Percentiles rank a stretch among this genome's conserved stretches.
Evolutionary conservation across 176 grass and related monocot species (phyloP).

Genomic region (Rhynchospora tenuis): DNA sequence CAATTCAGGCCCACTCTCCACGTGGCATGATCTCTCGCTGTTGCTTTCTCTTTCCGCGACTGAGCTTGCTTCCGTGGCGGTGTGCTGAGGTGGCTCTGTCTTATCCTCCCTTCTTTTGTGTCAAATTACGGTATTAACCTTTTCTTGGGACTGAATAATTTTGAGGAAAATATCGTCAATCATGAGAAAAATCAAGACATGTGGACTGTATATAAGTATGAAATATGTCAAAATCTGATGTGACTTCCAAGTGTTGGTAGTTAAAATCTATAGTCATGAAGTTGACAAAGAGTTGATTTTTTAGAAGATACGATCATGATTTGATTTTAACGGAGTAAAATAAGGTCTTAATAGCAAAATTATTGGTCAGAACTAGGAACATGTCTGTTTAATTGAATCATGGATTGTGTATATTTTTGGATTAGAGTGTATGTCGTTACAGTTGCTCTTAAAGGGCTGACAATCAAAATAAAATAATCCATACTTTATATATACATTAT

Average conservation of each 20-base stretch:
- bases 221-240: conserved; percentile 5
- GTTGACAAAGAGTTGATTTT: conserved; percentile 4
- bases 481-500: too few species aligned
- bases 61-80: neutral
- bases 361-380: neutral
- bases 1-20: neutral
- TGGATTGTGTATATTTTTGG: too few species aligned
- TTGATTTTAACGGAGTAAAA: neutral
- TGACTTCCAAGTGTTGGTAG: neutral
- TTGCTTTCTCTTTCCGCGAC: neutral
- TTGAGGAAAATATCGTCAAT: neutral
- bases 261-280: conserved; percentile 3
- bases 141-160: neutral
- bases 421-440: too few species aligned
- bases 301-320: neutral
- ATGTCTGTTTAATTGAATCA: neutral
- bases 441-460: too few species aligned
- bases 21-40: neutral
- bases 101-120: neutral
- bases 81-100: neutral
- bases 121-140: conserved; percentile 2
- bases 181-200: neutral
- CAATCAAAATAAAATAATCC: too few species aligned
- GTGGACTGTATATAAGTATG: neutral
- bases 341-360: neutral